A percentile compares a stretch with the other conserved stretches of the same genome.
These are phyloP conservation scores for Volvox reticuliferus DNA, from an alignment of 139 green algal species.

Conservation along the genomic window DNA sequence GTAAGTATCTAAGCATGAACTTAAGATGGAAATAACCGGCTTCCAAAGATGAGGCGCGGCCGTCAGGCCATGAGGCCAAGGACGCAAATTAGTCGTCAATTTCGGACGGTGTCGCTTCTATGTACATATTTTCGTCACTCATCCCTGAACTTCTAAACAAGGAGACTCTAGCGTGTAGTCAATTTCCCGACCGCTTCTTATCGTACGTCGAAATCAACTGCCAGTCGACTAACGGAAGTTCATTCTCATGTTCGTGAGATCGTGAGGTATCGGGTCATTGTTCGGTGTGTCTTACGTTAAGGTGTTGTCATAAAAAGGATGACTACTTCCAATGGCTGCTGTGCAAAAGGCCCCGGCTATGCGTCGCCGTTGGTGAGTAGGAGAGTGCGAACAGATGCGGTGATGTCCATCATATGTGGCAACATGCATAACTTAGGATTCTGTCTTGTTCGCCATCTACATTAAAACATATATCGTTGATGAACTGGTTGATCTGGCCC, in stretches of 20 bases:
- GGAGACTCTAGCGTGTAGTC: not conserved
- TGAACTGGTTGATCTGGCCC: not conserved
- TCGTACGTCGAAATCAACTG: not conserved
- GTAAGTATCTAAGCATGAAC: no score
- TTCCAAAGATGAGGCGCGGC: not conserved
- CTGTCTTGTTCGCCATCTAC: not conserved
- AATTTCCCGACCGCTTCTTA: not conserved
- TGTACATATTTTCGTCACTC: no score
- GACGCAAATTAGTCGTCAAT: not conserved
- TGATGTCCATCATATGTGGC: not conserved
- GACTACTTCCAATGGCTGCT: not conserved
- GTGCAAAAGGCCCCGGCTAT: conserved; percentile 24
- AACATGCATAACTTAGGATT: not conserved
- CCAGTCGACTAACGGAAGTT: not conserved
- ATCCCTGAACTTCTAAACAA: not conserved
- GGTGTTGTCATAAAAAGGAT: not conserved
- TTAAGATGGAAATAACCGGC: no score
- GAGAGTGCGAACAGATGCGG: no score
- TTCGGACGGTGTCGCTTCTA: not conserved
- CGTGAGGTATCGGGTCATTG: not conserved
- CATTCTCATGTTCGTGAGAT: not conserved
- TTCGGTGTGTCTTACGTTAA: not conserved
- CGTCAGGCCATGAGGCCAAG: not conserved
- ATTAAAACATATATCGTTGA: not conserved
- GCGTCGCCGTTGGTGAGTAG: conserved; percentile 6